phyloP scores from a whole-genome alignment of 2,329 filamentous ascomycete genomes.

The Monosporascus sp. region DNA sequence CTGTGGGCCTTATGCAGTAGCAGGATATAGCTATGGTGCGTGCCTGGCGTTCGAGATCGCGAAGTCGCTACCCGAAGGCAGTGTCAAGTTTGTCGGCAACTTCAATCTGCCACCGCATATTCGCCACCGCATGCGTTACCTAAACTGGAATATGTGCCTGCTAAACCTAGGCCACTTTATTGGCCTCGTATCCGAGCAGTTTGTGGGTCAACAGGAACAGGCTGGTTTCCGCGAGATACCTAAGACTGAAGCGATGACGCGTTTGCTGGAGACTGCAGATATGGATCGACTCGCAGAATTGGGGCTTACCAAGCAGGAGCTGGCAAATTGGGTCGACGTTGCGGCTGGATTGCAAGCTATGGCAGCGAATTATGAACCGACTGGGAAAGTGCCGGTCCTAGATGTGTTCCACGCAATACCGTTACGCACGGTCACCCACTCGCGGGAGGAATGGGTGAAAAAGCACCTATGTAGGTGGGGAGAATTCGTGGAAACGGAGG shows the following conservation, averaged over 20 bases:
- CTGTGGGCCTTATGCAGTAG: constrained; percentile 44
- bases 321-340: constrained; percentile 32
- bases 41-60: constrained; percentile 47
- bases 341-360: constrained; percentile 32
- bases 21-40: constrained; percentile 45
- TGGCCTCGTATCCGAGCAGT: constrained; percentile 30
- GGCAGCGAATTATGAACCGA: constrained; percentile 38
- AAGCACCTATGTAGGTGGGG: constrained; percentile 29
- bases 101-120: constrained; percentile 47
- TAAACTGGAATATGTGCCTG: constrained; percentile 33
- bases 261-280: constrained; percentile 17
- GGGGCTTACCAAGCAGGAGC: constrained; percentile 18
- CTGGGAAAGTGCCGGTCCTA: constrained; percentile 28
- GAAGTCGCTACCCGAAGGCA: constrained; percentile 37
- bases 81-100: constrained; percentile 38
- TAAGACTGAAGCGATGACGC: constrained; percentile 3
- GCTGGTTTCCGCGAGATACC: background rate
- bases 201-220: constrained; percentile 2
- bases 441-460: constrained; percentile 25
- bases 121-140: constrained; percentile 34
- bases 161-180: constrained; percentile 37
- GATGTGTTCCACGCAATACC: constrained; percentile 39
- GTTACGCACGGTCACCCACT: constrained; percentile 21
- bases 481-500: constrained; percentile 21
- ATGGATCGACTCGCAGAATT: constrained; percentile 25